A percentile compares a stretch with the other conserved stretches of the same genome.
These are phyloP conservation scores for Paecilomyces niveus DNA, from an alignment of 2,329 filamentous ascomycete species.

Conservation along the genomic window DNA sequence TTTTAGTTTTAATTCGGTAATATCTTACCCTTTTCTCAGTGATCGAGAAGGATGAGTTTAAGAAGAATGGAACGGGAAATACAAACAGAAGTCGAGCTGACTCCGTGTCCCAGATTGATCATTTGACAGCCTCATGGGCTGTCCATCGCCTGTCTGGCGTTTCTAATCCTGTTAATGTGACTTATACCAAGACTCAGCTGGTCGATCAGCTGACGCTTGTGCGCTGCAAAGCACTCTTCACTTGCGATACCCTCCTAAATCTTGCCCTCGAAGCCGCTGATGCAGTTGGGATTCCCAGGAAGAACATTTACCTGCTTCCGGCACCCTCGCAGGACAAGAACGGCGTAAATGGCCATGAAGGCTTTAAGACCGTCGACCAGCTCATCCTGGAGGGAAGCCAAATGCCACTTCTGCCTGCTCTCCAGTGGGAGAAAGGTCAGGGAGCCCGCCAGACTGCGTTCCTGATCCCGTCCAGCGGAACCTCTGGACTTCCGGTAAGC, in stretches of 20 bases:
- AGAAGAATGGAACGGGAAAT: no score
- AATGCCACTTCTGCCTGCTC: conserved; percentile 46
- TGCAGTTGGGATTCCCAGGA: conserved; percentile 51
- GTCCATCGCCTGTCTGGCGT: conserved; percentile 64
- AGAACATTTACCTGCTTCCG: conserved; percentile 59
- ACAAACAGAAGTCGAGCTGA: no score
- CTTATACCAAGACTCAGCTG: conserved; percentile 57
- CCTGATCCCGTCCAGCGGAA: conserved; percentile 67
- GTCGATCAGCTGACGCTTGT: conserved; percentile 61
- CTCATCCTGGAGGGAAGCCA: conserved; percentile 52
- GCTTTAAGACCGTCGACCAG: conserved; percentile 56
- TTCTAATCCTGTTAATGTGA: conserved; percentile 60
- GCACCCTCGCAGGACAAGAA: no score
- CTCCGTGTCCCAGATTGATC: no score
- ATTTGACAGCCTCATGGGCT: conserved; percentile 59
- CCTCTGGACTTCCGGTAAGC: conserved; percentile 61
- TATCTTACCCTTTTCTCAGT: no score
- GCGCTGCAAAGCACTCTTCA: conserved; percentile 59
- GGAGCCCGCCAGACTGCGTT: conserved; percentile 60
- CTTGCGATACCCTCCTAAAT: conserved; percentile 55
- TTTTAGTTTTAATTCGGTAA: conserved; percentile 65
- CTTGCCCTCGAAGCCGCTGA: conserved; percentile 55
- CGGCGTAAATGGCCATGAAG: conserved; percentile 36
- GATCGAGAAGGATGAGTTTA: no score
- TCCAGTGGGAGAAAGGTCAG: conserved; percentile 58